Base-by-base conservation (phyloP, 148 eudicot species). In the Cornus florida region DNA sequence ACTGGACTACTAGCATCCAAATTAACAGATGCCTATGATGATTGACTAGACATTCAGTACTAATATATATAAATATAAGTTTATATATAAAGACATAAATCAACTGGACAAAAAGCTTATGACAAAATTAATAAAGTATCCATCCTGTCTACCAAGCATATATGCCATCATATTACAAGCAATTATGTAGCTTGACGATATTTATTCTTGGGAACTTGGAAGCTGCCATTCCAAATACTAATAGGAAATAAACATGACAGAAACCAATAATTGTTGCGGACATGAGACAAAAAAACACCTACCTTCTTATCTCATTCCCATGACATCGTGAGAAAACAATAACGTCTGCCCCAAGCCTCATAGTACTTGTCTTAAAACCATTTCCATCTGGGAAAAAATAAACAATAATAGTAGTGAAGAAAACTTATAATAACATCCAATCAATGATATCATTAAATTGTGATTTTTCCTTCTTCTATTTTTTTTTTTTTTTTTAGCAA, bases 321-420 rank as follows among this genome's bases (percentile, higher is more conserved):
- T 73, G 48, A 79, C 90, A 87, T 11, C 88, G 86, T 35, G 95
- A 86, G 80, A 93, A 91, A 33, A 93, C 97, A 76, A 93, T 93
- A 46, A 91, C 95, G 87, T 91, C 97, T n/a, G 97, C 95, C 35
- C 95, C 95, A 74, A 93, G 95, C 83, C 97, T 91, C 97, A 93
- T 93, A 1, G 97, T 93, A 82, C 97, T 93, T 20, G 97, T 93
- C 89, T 93, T 93, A 39, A 93, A 93, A 71, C 95, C 97, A 85
- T 93, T 93, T 78, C 95, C 97, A 84, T 93, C 97, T 93, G 86
- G 53, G 17, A 71, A 35, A 79, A 67, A 57, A 32, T 67, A 16
- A 60, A 28, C 35, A 10, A 22, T 67, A 19, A 74, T 19, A 20
- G 0, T 33, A 41, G 13, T 13, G 3, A 71, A 14, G n/a, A 32